Evolutionary conservation across 345 rosid species (phyloP), one percentile per base, ranked within the genome.

Genomic region (rapeseed (Brassica napus)): DNA sequence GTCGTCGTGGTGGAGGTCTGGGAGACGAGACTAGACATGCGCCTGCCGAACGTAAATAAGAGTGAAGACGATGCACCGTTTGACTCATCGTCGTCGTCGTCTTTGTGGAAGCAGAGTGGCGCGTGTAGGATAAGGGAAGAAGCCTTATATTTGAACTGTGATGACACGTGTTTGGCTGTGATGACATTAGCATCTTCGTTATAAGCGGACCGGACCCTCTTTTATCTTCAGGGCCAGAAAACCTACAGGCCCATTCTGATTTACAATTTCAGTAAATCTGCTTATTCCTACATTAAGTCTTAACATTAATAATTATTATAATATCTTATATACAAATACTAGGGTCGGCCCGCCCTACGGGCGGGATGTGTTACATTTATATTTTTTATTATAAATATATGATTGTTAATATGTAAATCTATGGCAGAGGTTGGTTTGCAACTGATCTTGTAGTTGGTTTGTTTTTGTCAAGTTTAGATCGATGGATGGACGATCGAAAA

Each of bases 71-170:
- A 73, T 31, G 66, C 8, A 73, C 82, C 12, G 85, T 26, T 49
- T 83, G 80, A 86, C 75, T 83, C 75, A 82, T 83, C 78, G 82
- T 77, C 16, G 86, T 69, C 77, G 82, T 60, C 23, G 82, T 60
- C 15, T 82, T 84, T 69, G 59, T 9, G 3, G 74, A 44, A 44
- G 69, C 58, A 7, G 55, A 75, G 55, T 58, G 74, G 72, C 73
- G 77, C 80, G 77, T 21, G 77, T 21, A 15, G 74, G 83, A 81
- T 76, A 81, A 81, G 83, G 55, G 55, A 49, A 11, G 52, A 65
- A 37, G 39, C 34, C 32, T 47, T 18, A 0, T 1, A n/a, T n/a
- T n/a, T n/a, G 71, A 72, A 28, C 4, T 54, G 59, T 54, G 54
- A 65, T 59, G 57, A 14, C 15, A 31, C 47, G 26, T 73, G 82